Conservation (phyloP, 164 flowering plant species). For the Chimonanthus salicifolius region DNA sequence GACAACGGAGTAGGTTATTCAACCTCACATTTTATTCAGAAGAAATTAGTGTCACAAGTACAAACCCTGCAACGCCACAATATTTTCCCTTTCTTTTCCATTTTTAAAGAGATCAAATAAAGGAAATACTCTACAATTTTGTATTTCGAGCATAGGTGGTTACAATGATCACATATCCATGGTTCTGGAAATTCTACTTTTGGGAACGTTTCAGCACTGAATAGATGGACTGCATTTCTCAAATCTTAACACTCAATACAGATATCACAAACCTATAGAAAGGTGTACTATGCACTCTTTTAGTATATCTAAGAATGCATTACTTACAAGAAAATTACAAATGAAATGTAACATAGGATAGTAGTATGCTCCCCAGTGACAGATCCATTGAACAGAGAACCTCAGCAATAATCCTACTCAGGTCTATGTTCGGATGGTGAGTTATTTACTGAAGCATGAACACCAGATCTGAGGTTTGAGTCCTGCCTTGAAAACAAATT, state of each 20-base stretch:
- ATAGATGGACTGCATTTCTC: no score
- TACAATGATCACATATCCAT: background rate
- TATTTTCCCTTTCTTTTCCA: no score
- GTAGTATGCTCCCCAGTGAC: background rate
- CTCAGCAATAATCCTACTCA: conserved; percentile 13
- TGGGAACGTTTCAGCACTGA: conserved; percentile 13
- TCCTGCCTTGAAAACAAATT: conserved; percentile 39
- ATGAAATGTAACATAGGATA: background rate
- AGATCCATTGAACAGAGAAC: background rate
- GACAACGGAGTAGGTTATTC: no score
- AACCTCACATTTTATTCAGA: no score
- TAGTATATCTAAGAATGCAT: background rate
- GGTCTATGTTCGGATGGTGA: conserved; percentile 19
- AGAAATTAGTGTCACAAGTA: no score
- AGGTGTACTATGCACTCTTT: background rate
- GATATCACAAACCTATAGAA: background rate
- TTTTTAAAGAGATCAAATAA: no score
- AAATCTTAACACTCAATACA: background rate
- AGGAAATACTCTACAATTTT: no score
- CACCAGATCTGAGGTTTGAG: conserved; percentile 21
- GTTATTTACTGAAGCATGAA: conserved; percentile 20
- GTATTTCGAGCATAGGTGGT: background rate
- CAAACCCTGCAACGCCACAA: no score
- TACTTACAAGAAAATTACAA: background rate
- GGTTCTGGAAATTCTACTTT: background rate